Evolutionary conservation across 2,329 filamentous ascomycete genomes (phyloP).

Genomic region (Fusarium tjaetaba): DNA sequence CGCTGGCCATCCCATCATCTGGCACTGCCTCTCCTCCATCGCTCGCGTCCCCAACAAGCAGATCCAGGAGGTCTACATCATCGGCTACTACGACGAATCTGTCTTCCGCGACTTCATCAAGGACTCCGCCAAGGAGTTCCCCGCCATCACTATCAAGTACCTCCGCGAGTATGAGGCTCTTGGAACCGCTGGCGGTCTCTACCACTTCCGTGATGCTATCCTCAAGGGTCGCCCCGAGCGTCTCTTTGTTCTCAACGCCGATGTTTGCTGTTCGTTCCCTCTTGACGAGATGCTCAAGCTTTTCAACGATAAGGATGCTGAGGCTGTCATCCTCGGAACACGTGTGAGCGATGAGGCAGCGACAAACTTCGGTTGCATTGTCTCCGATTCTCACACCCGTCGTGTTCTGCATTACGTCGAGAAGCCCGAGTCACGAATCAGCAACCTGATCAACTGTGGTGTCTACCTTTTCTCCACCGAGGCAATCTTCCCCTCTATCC

Average conservation of each 20-base stretch:
- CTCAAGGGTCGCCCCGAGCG: constrained; percentile 94
- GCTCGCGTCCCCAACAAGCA: constrained; percentile 81
- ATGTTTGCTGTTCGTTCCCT: constrained; percentile 98
- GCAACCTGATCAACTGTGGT: constrained; percentile 98
- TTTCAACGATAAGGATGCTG: constrained; percentile 93
- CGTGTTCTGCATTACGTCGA: constrained; percentile 99
- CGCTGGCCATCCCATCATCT: constrained; percentile 97
- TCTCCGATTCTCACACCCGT: constrained; percentile 91
- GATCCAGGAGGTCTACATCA: constrained; percentile 95
- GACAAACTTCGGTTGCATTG: constrained; percentile 97
- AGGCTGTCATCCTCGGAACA: constrained; percentile 95
- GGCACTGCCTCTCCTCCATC: constrained; percentile 94
- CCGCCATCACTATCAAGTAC: constrained; percentile 87
- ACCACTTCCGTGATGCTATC: constrained; percentile 99
- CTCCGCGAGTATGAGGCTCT: constrained; percentile 96
- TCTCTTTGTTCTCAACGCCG: constrained; percentile 97
- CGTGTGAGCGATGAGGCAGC: constrained; percentile 90
- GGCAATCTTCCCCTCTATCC: constrained; percentile 95
- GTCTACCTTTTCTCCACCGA: constrained; percentile 98
- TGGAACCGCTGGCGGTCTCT: constrained; percentile 94
- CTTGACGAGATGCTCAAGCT: constrained; percentile 94
- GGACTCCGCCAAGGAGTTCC: constrained; percentile 84
- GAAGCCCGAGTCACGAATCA: constrained; percentile 97
- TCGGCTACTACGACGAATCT: constrained; percentile 97
- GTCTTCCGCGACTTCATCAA: constrained; percentile 99